Evolutionary conservation across 805 yeast genomes (phyloP).

Genomic region (Ogataea philodendri): DNA sequence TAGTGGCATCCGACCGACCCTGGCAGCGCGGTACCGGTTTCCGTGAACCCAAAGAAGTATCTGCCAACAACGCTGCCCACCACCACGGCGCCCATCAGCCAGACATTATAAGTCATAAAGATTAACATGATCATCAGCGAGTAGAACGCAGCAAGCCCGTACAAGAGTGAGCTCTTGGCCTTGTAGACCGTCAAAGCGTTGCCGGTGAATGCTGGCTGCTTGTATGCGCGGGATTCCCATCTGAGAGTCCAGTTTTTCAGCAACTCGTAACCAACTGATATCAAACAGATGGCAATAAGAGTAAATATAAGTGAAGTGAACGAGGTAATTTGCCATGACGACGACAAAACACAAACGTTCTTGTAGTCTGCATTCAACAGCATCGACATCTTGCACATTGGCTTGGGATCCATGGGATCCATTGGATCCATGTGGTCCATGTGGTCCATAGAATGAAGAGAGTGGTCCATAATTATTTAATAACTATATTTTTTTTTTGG

Average conservation of each 20-base stretch:
- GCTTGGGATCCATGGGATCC: conserved; percentile 15
- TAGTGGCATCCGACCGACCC: conserved; percentile 31
- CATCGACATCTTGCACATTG: conserved; percentile 40
- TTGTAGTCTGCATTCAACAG: conserved; percentile 42
- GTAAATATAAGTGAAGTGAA: conserved; percentile 34
- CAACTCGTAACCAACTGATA: conserved; percentile 39
- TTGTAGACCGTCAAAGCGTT: conserved; percentile 24
- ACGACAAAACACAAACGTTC: conserved; percentile 41
- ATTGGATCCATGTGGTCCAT: conserved; percentile 20
- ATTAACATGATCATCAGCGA: conserved; percentile 47
- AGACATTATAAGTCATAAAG: conserved; percentile 47
- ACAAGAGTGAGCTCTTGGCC: conserved; percentile 32
- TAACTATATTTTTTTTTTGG: conserved; percentile 12
- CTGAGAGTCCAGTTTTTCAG: conserved; percentile 27
- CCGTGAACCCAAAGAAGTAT: conserved; percentile 28
- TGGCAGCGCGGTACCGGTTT: conserved; percentile 11
- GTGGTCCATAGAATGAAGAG: conserved; percentile 16
- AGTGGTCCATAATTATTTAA: conserved; percentile 11
- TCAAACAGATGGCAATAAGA: conserved; percentile 31
- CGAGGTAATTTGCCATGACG: conserved; percentile 40
- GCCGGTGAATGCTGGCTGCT: conserved; percentile 12
- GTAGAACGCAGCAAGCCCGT: conserved; percentile 42
- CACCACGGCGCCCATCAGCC: conserved; percentile 45
- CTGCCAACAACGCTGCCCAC: conserved; percentile 42
- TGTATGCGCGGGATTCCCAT: conserved; percentile 24